Evolutionary conservation across 176 grass and related monocot genomes (phyloP), one percentile per base, ranked within the genome.

Genomic region (Juncus effusus): DNA sequence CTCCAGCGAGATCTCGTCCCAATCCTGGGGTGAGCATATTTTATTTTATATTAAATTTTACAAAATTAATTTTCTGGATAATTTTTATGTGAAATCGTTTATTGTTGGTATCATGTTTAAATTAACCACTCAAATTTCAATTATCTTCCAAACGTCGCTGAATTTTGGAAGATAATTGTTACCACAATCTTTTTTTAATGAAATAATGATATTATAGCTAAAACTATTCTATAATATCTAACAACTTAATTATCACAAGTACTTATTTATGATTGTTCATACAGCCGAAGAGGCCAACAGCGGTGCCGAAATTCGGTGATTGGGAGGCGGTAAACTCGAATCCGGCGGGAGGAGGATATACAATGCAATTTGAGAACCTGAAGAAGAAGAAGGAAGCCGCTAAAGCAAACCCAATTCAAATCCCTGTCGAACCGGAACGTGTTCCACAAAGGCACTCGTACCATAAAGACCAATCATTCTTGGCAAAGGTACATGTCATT

Each of bases 311-410:
- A 74, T 90, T 90, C 57, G 86, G 86, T 2, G 82, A 63, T 73
- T 85, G 86, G 82, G 86, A 85, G 76, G 86, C 84, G 59, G 58
- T 76, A 73, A 76, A 56, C 56, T 70, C 73, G 0, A 19, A 16
- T 10, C 11, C 70, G 40, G 82, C 57, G 11, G 87, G 39, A 75
- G 68, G 76, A 64, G 84, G 84, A 7, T 90, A 75, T 69, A 90
- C 87, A 57, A 80, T 87, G 80, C 60, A 64, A 81, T 90, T 87
- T 78, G 80, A 90, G 1, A 86, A 77, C 49, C 77, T 87, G 73
- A 87, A 90, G 80, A 65, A 67, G 53, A 58, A 83, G 62, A 44
- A 77, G 47, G 77, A 87, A 6, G 69, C 45, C 70, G 79, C 87
- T 10, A 69, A 78, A 61, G 42, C 62, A 8, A 60, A 54, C 13